Base-by-base conservation (phyloP, 2,329 filamentous ascomycete species). In the Penicillium brevicompactum region DNA sequence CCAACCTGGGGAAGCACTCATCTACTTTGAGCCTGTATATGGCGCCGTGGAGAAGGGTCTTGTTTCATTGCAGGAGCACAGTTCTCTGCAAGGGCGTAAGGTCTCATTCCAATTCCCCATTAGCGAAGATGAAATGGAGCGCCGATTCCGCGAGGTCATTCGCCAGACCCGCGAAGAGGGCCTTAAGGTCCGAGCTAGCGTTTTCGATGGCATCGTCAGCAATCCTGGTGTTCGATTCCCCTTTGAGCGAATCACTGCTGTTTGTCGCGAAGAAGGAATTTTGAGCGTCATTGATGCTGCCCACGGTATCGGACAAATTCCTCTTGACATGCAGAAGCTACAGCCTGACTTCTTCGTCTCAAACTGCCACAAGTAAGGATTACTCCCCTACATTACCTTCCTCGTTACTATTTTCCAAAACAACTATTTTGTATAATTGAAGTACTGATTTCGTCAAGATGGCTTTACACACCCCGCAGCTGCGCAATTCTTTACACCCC, bases 271-370 rank as follows among this genome's bases (percentile, higher is more conserved):
- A 53, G 77, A 87, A 22, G 84, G 83, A 0, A 77, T 97, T 3
- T 69, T 93, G 51, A 92, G 88, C 64, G 77, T 91, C 18, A 79
- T 97, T 37, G 93, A 97, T 70, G 92, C 85, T 14, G 93, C 93
- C 0, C 93, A 97, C 73, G 88, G 88, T 1, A 76, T 96, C 22
- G 93, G 93, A 2, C 88, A 94, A 73, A 81, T 96, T 7, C 79
- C 82, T 1, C 72, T 97, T 7, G 84, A 95, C 71, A 74, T 97
- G 13, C 60, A 69, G 0, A 71, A 75, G 4, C 76, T 92, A 2
- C 84, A 92, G 59, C 87, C 91, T 0, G 92, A 97, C 72, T 97
- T 96, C 76, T 90, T 95, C 67, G 83, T 93, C 13, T 88, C 82
- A 52, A 97, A 97, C 71, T 90, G 87, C 64, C 90, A 96, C 78